A percentile compares a stretch with the other conserved stretches of the same genome.
Evolutionary conservation across 148 eudicot species (phyloP).

Genomic region (Bassia scoparia): DNA sequence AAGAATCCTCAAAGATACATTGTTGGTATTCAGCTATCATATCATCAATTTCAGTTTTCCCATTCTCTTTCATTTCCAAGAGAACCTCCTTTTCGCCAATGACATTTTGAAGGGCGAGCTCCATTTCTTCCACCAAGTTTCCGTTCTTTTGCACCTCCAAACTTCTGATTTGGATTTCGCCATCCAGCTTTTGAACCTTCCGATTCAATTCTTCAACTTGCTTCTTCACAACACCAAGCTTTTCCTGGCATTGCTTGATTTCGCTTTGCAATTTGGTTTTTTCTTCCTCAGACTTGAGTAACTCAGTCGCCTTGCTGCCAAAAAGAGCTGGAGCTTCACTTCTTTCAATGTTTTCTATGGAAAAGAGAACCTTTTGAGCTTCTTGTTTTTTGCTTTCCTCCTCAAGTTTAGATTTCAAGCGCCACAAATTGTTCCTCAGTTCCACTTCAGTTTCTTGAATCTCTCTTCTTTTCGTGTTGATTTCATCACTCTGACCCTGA

Average conservation of each 20-base stretch:
- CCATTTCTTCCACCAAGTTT: conserved; percentile 41
- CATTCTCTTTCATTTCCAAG: conserved; percentile 51
- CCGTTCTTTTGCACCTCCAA: conserved; percentile 42
- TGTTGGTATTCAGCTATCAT: conserved; percentile 56
- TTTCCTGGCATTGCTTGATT: conserved; percentile 54
- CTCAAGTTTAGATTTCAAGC: conserved; percentile 50
- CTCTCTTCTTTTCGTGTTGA: conserved; percentile 39
- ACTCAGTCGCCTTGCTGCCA: conserved; percentile 70
- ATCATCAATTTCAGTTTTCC: conserved; percentile 45
- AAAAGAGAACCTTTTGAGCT: conserved; percentile 70
- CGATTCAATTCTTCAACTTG: conserved; percentile 47
- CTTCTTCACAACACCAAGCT: conserved; percentile 41
- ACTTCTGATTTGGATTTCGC: conserved; percentile 35
- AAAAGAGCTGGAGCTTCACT: conserved; percentile 28
- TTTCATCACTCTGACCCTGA: conserved; percentile 38
- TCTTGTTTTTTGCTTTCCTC: conserved; percentile 60
- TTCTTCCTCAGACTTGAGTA: conserved; percentile 85
- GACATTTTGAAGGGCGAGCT: conserved; percentile 39
- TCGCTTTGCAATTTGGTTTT: conserved; percentile 66
- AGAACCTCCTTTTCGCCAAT: conserved; percentile 50
- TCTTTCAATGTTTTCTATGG: conserved; percentile 73
- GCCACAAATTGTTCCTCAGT: conserved; percentile 37
- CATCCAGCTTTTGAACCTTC: conserved; percentile 38
- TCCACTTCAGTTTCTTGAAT: conserved; percentile 50
- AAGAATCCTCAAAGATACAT: conserved; percentile 39